A percentile compares a stretch with the other conserved stretches of the same genome.
phyloP scores from a whole-genome alignment of 208 protist species.

The Trypanosomatidae sp. region DNA sequence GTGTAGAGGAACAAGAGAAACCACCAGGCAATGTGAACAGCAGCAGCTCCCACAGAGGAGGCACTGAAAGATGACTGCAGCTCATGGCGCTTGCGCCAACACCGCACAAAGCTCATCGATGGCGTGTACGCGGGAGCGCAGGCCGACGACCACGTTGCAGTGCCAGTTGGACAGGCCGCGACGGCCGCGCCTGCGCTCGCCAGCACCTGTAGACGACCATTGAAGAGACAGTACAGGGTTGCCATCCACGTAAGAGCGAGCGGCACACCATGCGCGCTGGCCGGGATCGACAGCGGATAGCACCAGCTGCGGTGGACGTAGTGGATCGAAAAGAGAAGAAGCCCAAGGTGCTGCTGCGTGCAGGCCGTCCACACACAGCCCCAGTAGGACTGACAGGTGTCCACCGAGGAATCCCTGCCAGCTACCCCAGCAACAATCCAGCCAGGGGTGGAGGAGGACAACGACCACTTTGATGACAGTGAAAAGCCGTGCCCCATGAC shows the following conservation, averaged over 20 bases:
- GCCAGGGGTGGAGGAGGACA: background rate
- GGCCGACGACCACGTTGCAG: background rate
- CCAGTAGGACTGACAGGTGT: slow-evolving; percentile 17
- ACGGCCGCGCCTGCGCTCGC: slow-evolving; percentile 33
- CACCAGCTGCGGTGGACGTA: slow-evolving; percentile 73
- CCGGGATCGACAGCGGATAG: slow-evolving; percentile 50
- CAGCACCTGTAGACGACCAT: slow-evolving; percentile 75
- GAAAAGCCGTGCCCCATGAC: slow-evolving; percentile 17
- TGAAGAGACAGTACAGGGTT: slow-evolving; percentile 76
- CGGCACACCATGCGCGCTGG: slow-evolving; percentile 40
- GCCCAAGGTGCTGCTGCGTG: slow-evolving; percentile 29
- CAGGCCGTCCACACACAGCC: slow-evolving; percentile 16
- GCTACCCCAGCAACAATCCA: background rate
- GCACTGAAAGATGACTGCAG: background rate
- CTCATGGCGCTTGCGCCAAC: slow-evolving; percentile 1
- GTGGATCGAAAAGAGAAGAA: slow-evolving; percentile 71
- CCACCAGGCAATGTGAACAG: background rate
- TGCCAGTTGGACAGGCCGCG: background rate
- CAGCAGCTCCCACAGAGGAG: background rate
- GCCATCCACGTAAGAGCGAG: slow-evolving; percentile 54
- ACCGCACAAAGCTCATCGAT: slow-evolving; percentile 15
- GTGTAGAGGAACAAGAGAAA: slow-evolving; percentile 7
- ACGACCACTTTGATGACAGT: background rate
- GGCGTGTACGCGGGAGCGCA: slow-evolving; percentile 1
- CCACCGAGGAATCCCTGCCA: background rate